Evolutionary conservation across 108 stramenopile species (phyloP), one percentile per base, ranked within the genome.

Genomic region (Cylindrotheca fusiformis): DNA sequence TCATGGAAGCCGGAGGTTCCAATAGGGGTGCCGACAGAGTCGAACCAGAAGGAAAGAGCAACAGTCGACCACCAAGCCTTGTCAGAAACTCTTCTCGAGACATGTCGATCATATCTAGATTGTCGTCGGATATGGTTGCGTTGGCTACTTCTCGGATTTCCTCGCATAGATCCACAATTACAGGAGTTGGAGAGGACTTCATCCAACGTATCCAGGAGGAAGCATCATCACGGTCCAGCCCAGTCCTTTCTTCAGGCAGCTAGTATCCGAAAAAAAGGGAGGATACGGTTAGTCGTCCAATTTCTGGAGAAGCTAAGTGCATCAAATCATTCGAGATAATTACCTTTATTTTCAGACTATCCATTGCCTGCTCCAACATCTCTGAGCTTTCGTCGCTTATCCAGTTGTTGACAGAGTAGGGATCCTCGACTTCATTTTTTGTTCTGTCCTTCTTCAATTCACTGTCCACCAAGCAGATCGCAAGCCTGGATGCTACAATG

Each of bases 171-270:
- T 91, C 85, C 25, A 91, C 70, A 53, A 86, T 66, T 10, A 80
- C 53, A 10, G 87, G 83, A 4, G 83, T 69, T 0, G 87, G 87
- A 8, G 76, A 32, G 26, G 79, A 58, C 63, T 78, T 86, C 83
- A 91, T 88, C 90, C 90, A 91, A 67, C 82, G 72, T 25, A 88
- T 56, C 85, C 90, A 91, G 5, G 74, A 32, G 3, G 66, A 74
- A 10, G 77, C 65, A 55, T 78, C 76, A 45, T 82, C 81, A 1
- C 76, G 70, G 52, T 77, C 80, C 19, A 77, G 8, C 23, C 76
- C 68, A 0, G 36, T 58, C 64, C 74, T 50, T 68, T 77, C 69
- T 25, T 71, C 66, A 10, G 67, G 49, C 19, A 69, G 47, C 53
- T 58, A 58, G 8, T 4, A 58, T 10, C 2, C 18, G 5, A 5